A percentile compares a stretch with the other conserved stretches of the same genome.
Evolutionary conservation across 352 stramenopile genomes (phyloP).

Genomic region (Aphanomyces astaci): DNA sequence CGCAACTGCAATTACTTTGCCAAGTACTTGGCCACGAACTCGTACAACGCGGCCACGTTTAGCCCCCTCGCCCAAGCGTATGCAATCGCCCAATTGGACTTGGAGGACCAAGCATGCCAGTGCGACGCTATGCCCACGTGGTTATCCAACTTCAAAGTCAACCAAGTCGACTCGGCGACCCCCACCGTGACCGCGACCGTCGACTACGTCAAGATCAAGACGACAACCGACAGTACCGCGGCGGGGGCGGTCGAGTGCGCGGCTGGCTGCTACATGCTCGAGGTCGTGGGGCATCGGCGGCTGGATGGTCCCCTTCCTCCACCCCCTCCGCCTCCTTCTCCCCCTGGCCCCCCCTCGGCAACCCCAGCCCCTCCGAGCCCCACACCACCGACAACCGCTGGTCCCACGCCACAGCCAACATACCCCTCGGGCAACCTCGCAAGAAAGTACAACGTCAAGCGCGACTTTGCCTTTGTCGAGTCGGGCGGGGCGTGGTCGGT

Average conservation of each 20-base stretch:
- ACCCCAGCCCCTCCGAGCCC: neutral
- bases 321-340: too few relatives aligned
- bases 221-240: neutral
- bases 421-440: neutral
- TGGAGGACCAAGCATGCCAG: neutral
- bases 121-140: conserved; percentile 13
- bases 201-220: conserved; percentile 16
- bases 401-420: neutral
- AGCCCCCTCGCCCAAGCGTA: neutral
- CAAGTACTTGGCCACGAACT: neutral
- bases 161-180: neutral
- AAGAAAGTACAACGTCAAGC: conserved; percentile 4
- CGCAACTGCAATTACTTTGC: neutral
- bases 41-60: neutral
- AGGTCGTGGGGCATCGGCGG: neutral
- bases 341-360: neutral
- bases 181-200: neutral
- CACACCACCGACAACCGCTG: neutral
- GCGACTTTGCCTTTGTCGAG: conserved; percentile 9
- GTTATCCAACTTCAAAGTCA: neutral
- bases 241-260: neutral
- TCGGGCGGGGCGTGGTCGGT: neutral
- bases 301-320: too few relatives aligned
- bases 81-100: neutral
- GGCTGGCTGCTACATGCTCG: neutral